Conservation (phyloP, 306 rosid species). For the Delonix regia region DNA sequence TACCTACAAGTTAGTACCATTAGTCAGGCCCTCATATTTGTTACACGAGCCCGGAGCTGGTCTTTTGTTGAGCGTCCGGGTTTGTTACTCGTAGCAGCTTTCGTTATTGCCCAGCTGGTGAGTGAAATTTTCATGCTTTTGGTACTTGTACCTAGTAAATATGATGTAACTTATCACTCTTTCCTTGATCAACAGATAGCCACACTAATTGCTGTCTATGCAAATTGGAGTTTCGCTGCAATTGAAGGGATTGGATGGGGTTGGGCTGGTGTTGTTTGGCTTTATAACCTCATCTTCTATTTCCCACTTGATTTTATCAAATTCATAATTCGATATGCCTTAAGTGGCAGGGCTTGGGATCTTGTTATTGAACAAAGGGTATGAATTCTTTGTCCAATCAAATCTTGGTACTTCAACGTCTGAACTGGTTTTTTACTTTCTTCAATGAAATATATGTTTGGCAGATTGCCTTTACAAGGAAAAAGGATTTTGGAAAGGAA, state of each 20-base stretch:
- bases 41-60: constrained; percentile 78
- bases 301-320: constrained; percentile 80
- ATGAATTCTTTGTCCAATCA: constrained; percentile 11
- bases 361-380: constrained; percentile 83
- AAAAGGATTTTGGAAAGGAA: constrained; percentile 78
- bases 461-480: constrained; percentile 83
- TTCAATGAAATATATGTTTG: constrained; percentile 24
- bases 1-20: constrained; percentile 85
- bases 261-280: constrained; percentile 92
- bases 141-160: constrained; percentile 6
- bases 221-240: constrained; percentile 78
- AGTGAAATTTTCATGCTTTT: constrained; percentile 37
- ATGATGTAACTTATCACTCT: constrained; percentile 17
- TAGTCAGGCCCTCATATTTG: constrained; percentile 85
- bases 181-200: constrained; percentile 59
- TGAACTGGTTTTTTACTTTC: not conserved
- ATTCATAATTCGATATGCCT: constrained; percentile 67
- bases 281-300: constrained; percentile 74
- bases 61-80: constrained; percentile 82
- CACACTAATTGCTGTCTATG: constrained; percentile 77
- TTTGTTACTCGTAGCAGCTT: constrained; percentile 66
- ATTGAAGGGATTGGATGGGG: constrained; percentile 90
- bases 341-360: constrained; percentile 90
- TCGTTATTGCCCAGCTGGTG: constrained; percentile 77
- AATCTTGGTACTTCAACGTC: not conserved